Evolutionary conservation across 306 rosid species (phyloP).

Genomic region (Pueraria montana): DNA sequence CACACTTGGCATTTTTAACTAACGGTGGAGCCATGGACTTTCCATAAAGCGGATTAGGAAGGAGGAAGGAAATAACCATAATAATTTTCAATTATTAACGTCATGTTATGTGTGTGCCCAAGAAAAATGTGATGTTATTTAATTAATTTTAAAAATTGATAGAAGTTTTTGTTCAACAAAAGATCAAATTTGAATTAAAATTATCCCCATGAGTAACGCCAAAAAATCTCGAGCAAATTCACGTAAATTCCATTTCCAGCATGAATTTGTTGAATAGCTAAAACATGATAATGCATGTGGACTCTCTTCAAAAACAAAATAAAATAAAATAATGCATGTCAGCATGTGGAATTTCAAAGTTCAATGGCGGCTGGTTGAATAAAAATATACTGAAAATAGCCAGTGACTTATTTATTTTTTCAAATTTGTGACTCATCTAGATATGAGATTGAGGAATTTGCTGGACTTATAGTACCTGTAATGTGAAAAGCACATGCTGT

Average conservation of each 20-base stretch:
- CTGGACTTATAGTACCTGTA: slow-evolving; percentile 5
- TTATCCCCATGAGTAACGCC: background rate
- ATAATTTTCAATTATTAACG: background rate
- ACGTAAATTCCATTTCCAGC: slow-evolving; percentile 27
- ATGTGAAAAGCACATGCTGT: slow-evolving; percentile 30
- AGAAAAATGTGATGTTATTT: slow-evolving; percentile 9
- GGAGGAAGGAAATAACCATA: slow-evolving; percentile 1
- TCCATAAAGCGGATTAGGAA: background rate
- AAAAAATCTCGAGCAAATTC: slow-evolving; percentile 18
- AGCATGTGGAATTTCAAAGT: slow-evolving; percentile 51
- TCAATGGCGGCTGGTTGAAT: slow-evolving; percentile 52
- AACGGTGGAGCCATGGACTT: slow-evolving; percentile 1
- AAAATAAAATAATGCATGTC: slow-evolving; percentile 37
- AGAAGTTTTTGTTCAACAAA: slow-evolving; percentile 14
- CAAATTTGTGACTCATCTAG: slow-evolving; percentile 16
- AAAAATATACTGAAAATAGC: slow-evolving; percentile 13
- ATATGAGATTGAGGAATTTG: slow-evolving; percentile 25
- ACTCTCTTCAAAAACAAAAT: background rate
- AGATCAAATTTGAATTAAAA: slow-evolving; percentile 27
- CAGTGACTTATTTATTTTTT: background rate
- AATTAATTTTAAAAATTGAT: background rate
- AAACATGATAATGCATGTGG: slow-evolving; percentile 42
- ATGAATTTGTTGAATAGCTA: slow-evolving; percentile 48
- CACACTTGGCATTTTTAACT: background rate
- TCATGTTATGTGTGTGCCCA: background rate